These are phyloP conservation scores for Kodamaea plutei DNA, from an alignment of 1,139 yeast genomes.

Conservation along the genomic window DNA sequence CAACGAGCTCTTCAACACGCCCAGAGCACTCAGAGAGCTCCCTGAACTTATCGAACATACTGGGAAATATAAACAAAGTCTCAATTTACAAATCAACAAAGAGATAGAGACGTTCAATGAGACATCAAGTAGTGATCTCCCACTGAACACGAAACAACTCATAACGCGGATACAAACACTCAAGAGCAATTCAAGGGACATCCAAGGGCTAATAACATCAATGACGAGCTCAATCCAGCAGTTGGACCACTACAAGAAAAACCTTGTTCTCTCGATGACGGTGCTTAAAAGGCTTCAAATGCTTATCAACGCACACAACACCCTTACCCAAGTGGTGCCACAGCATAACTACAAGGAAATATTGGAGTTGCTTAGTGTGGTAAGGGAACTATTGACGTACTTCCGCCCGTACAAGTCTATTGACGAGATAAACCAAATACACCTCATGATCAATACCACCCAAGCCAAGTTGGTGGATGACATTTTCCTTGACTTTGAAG, in stretches of 20 bases:
- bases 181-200: constrained; percentile 28
- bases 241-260: constrained; percentile 77
- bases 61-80: constrained; percentile 41
- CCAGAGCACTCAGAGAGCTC: constrained; percentile 42
- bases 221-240: constrained; percentile 77
- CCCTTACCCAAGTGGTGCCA: constrained; percentile 47
- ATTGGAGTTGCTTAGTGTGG: constrained; percentile 66
- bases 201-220: constrained; percentile 59
- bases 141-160: constrained; percentile 42
- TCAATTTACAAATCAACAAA: constrained; percentile 38
- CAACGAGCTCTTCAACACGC: constrained; percentile 34
- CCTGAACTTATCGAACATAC: constrained; percentile 40
- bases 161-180: constrained; percentile 35
- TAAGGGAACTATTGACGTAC: constrained; percentile 69
- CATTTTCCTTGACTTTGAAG: constrained; percentile 72
- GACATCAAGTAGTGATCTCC: constrained; percentile 20
- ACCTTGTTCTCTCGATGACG: constrained; percentile 79
- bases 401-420: constrained; percentile 83
- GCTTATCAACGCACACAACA: constrained; percentile 74
- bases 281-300: constrained; percentile 83
- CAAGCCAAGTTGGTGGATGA: constrained; percentile 68
- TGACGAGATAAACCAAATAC: constrained; percentile 70
- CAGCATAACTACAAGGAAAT: constrained; percentile 60
- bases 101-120: constrained; percentile 29
- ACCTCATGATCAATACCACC: constrained; percentile 58